Percentiles rank a stretch among this genome's conserved stretches.
These are phyloP conservation scores for Ceratobasidium sp. DNA, from an alignment of 1,284 basidiomycete species.

Conservation along the genomic window DNA sequence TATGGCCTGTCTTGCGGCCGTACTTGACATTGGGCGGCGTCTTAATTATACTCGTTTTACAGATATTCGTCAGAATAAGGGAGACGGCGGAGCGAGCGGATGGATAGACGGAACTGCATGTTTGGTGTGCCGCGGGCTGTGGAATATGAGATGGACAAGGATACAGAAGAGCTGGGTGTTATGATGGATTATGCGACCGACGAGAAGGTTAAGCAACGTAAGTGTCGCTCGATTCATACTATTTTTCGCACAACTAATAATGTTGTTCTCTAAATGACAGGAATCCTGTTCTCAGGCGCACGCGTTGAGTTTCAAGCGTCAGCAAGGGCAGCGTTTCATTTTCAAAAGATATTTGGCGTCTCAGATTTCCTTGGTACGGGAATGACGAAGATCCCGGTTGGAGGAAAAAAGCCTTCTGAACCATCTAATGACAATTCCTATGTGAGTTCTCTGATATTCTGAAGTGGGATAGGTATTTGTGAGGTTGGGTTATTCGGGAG, in stretches of 20 bases:
- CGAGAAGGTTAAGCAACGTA: constrained; percentile 74
- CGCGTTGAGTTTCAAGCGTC: constrained; percentile 62
- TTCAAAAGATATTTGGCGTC: constrained; percentile 94
- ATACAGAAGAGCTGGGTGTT: constrained; percentile 73
- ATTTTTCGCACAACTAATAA: no score
- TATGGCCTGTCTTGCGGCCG: no score
- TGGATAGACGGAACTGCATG: constrained; percentile 46
- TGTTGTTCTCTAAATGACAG: no score
- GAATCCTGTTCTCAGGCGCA: constrained; percentile 52
- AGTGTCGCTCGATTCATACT: constrained; percentile 57
- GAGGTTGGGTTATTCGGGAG: no score
- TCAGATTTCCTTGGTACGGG: constrained; percentile 93
- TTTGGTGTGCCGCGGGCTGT: constrained; percentile 52
- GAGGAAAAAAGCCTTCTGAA: constrained; percentile 85
- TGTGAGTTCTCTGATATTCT: no score
- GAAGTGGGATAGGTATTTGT: no score
- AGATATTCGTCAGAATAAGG: no score
- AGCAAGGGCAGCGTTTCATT: constrained; percentile 77
- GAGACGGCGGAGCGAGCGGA: constrained; percentile 53
- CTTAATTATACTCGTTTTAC: no score
- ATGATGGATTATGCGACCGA: constrained; percentile 75
- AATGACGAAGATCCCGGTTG: constrained; percentile 81
- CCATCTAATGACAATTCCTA: constrained; percentile 94
- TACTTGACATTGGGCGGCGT: no score
- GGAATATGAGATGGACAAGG: constrained; percentile 89